Evolutionary conservation across 2,329 filamentous ascomycete species (phyloP).

Genomic region (Neurospora crassa): DNA sequence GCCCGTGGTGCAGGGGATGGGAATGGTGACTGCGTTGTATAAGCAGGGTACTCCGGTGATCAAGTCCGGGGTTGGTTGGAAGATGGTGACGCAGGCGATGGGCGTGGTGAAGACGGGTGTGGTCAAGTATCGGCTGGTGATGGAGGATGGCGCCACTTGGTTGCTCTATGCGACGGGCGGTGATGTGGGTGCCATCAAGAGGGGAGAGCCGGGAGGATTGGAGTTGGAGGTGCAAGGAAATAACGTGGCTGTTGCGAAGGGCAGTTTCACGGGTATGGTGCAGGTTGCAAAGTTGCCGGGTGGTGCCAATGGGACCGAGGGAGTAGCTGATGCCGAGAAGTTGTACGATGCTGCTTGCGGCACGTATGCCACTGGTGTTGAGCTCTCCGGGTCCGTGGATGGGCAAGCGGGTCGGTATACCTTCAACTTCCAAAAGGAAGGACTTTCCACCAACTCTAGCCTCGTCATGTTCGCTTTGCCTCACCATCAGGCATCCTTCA

Average conservation of each 20-base stretch:
- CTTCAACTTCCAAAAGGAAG: slow-evolving; percentile 63
- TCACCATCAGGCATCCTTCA: slow-evolving; percentile 74
- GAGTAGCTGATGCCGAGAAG: slow-evolving; percentile 32
- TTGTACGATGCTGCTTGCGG: slow-evolving; percentile 70
- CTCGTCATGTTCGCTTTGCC: slow-evolving; percentile 82
- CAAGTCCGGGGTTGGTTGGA: slow-evolving; percentile 66
- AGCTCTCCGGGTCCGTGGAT: slow-evolving; percentile 52
- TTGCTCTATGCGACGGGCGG: slow-evolving; percentile 64
- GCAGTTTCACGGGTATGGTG: slow-evolving; percentile 65
- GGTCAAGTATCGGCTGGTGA: slow-evolving; percentile 63
- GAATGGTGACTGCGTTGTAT: slow-evolving; percentile 73
- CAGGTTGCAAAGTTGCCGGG: slow-evolving; percentile 73
- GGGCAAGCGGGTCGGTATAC: slow-evolving; percentile 59
- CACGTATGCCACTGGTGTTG: slow-evolving; percentile 58
- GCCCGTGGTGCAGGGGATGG: slow-evolving; percentile 82
- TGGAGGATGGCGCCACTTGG: slow-evolving; percentile 70
- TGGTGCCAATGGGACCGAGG: slow-evolving; percentile 26
- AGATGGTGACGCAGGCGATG: slow-evolving; percentile 48
- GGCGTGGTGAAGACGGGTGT: slow-evolving; percentile 52
- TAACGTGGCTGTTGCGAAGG: slow-evolving; percentile 52
- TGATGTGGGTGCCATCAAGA: slow-evolving; percentile 26
- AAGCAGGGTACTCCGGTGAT: slow-evolving; percentile 60
- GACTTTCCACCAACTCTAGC: slow-evolving; percentile 41
- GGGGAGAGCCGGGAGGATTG: slow-evolving; percentile 25
- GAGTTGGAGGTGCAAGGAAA: slow-evolving; percentile 61